Evolutionary conservation across 306 rosid species (phyloP).

Genomic region (Prunus davidiana): DNA sequence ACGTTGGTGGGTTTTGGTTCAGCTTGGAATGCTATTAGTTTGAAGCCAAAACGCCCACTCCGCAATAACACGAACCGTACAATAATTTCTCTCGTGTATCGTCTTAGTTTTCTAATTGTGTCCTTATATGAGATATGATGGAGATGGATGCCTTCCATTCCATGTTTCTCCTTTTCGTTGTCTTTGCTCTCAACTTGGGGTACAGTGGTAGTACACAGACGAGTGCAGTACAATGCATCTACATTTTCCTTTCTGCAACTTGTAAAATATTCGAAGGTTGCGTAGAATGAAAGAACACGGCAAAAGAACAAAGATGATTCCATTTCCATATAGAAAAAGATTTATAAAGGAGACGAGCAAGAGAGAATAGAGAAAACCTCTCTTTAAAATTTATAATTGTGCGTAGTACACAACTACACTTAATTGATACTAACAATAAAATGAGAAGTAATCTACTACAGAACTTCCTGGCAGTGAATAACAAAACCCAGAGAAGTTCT

Average conservation of each 20-base stretch:
- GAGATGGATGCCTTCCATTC: background rate
- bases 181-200: background rate
- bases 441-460: slow-evolving; percentile 1
- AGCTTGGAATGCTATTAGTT: too few species aligned
- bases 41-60: too few species aligned
- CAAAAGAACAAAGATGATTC: background rate
- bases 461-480: slow-evolving; percentile 22
- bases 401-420: background rate
- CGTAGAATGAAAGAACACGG: background rate
- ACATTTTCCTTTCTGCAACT: background rate
- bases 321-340: background rate
- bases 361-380: too few species aligned
- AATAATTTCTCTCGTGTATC: too few species aligned
- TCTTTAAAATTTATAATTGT: too few species aligned
- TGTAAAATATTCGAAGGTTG: background rate
- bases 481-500: slow-evolving; percentile 25
- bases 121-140: background rate
- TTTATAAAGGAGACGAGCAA: background rate
- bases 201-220: background rate
- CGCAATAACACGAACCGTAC: too few species aligned
- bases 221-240: background rate
- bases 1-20: background rate
- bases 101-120: background rate
- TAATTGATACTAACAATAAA: background rate
- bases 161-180: background rate